These are phyloP conservation scores for Musa troglodytarum DNA, from an alignment of 176 grass and related monocot species.

Conservation along the genomic window DNA sequence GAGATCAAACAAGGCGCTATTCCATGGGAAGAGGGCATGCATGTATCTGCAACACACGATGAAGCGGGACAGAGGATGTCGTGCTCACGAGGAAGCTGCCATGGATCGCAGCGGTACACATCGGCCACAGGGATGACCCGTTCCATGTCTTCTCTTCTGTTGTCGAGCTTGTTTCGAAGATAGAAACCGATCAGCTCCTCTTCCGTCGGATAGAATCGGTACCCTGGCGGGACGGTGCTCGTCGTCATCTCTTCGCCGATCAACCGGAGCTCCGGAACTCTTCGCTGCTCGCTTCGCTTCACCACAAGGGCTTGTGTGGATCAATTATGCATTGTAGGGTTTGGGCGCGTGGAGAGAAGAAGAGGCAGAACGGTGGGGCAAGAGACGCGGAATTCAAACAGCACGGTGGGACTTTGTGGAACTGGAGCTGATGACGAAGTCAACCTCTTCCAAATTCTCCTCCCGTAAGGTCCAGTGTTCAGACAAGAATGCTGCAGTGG, in stretches of 20 bases:
- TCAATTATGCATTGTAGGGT: too few species aligned
- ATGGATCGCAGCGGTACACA: slow-evolving; percentile 53
- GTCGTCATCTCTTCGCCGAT: not conserved
- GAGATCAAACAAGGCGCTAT: not conserved
- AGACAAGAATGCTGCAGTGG: too few species aligned
- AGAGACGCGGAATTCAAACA: too few species aligned
- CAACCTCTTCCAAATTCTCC: too few species aligned
- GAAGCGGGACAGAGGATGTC: too few species aligned
- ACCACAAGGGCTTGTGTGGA: too few species aligned
- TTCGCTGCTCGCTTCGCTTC: not conserved
- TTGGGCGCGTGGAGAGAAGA: too few species aligned
- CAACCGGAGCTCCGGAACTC: not conserved
- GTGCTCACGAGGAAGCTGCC: slow-evolving; percentile 41
- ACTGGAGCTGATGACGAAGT: too few species aligned
- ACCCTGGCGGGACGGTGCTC: slow-evolving; percentile 24
- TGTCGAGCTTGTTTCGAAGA: slow-evolving; percentile 47
- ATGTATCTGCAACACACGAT: not conserved
- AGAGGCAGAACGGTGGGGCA: too few species aligned
- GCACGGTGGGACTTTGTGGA: too few species aligned
- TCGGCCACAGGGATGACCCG: slow-evolving; percentile 57
- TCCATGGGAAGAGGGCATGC: not conserved
- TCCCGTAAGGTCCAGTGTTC: too few species aligned
- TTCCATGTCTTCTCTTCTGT: slow-evolving; percentile 25
- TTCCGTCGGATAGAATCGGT: slow-evolving; percentile 76
- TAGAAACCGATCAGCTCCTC: slow-evolving; percentile 70